Evolutionary conservation across 345 rosid genomes (phyloP).

Genomic region (Orychophragmus violaceus): DNA sequence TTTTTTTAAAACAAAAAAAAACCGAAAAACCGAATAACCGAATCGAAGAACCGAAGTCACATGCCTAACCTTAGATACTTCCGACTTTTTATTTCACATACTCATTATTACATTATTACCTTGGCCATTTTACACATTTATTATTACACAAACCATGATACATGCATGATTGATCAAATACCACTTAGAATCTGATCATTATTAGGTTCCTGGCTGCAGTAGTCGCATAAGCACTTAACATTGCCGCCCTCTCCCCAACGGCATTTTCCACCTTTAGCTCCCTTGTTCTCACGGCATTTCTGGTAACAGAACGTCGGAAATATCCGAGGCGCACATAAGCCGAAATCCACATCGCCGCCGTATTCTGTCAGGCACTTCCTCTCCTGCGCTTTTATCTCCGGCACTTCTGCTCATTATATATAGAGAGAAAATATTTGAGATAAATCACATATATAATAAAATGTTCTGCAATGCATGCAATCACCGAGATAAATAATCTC

Average conservation of each 20-base stretch:
- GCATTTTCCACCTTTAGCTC: slow-evolving; percentile 16
- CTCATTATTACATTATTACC: too few species aligned
- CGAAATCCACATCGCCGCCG: slow-evolving; percentile 20
- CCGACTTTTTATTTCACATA: too few species aligned
- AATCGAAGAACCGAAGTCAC: too few species aligned
- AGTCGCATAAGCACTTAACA: slow-evolving; percentile 20
- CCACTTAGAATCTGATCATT: background rate
- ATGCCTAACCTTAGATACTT: too few species aligned
- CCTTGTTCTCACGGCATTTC: slow-evolving; percentile 10
- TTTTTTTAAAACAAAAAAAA: too few species aligned
- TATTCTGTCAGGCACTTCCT: slow-evolving; percentile 15
- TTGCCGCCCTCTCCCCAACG: background rate
- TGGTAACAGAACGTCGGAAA: background rate
- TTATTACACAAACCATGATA: background rate
- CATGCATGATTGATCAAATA: background rate
- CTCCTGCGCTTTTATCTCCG: slow-evolving; percentile 16
- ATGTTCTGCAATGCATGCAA: background rate
- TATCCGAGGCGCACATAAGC: slow-evolving; percentile 20
- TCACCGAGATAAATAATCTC: background rate
- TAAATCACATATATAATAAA: background rate
- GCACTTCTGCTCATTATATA: background rate
- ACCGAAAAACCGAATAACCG: too few species aligned
- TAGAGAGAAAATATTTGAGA: background rate
- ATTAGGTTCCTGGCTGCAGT: background rate
- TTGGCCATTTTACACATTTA: background rate